phyloP scores from a whole-genome alignment of 2,329 filamentous ascomycete genomes.

The Fusarium coicis region DNA sequence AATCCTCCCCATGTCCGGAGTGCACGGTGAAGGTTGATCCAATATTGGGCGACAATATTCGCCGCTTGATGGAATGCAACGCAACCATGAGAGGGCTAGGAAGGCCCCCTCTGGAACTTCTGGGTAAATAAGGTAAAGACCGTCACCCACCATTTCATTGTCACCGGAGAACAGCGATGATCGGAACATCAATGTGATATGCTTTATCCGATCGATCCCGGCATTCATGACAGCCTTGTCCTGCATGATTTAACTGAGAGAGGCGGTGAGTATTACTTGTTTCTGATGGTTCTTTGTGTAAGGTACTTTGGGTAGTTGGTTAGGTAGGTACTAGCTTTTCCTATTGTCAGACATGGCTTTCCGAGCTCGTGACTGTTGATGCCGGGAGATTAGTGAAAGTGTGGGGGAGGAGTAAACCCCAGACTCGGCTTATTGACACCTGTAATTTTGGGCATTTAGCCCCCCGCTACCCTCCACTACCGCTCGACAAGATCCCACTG shows the following conservation, averaged over 20 bases:
- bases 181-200: constrained; percentile 2
- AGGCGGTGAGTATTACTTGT: constrained; percentile 26
- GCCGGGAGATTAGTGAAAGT: constrained; percentile 8
- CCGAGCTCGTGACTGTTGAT: constrained; percentile 12
- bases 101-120: neutral
- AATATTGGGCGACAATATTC: constrained; percentile 2
- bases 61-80: constrained; percentile 26
- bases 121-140: constrained; percentile 28
- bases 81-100: constrained; percentile 1
- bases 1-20: constrained; percentile 17
- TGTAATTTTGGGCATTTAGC: constrained; percentile 9
- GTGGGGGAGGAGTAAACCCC: constrained; percentile 33
- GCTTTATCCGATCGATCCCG: constrained; percentile 11
- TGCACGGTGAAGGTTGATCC: constrained; percentile 1
- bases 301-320: neutral
- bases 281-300: neutral
- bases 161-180: constrained; percentile 21
- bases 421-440: constrained; percentile 19
- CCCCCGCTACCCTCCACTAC: constrained; percentile 1
- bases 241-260: constrained; percentile 11
- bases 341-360: constrained; percentile 13
- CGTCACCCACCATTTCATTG: constrained; percentile 21
- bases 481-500: constrained; percentile 17
- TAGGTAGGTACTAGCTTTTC: neutral
- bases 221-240: neutral